Conservation (phyloP, 2,329 filamentous ascomycete genomes). For the Colletotrichum tofieldiae region DNA sequence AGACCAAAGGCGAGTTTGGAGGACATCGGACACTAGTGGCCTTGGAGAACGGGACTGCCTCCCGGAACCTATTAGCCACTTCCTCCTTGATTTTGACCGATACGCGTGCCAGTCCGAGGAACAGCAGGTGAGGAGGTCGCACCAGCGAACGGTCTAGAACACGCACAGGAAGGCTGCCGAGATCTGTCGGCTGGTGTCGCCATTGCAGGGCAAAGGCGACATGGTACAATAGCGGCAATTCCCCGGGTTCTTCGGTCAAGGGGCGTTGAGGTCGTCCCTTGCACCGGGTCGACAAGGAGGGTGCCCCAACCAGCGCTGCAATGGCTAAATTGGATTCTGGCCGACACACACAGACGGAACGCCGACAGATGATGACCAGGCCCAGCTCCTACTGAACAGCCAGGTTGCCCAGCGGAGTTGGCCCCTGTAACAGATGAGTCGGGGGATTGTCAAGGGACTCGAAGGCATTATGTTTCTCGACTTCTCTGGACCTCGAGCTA, state of each 20-base stretch:
- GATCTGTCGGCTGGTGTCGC: background rate
- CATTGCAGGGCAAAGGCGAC: background rate
- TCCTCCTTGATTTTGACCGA: background rate
- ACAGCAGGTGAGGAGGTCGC: background rate
- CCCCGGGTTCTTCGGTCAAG: background rate
- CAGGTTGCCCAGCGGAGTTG: background rate
- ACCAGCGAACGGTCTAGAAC: background rate
- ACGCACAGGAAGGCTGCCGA: background rate
- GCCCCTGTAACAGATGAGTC: constrained; percentile 2
- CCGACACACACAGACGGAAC: constrained; percentile 11
- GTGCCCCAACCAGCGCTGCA: background rate
- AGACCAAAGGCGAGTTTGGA: background rate
- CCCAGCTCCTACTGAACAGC: constrained; percentile 3
- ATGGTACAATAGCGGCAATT: no score
- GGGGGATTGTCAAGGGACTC: background rate
- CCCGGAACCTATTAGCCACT: no score
- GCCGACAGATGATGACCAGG: background rate
- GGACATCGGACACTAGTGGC: background rate
- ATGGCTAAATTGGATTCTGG: constrained; percentile 3
- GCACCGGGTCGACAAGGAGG: background rate
- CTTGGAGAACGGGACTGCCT: background rate
- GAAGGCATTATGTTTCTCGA: background rate
- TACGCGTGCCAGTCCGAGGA: no score
- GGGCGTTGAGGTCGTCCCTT: background rate
- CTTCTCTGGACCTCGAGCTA: background rate